Conservation (phyloP, 805 yeast genomes). For the Ogataea siamensis region DNA sequence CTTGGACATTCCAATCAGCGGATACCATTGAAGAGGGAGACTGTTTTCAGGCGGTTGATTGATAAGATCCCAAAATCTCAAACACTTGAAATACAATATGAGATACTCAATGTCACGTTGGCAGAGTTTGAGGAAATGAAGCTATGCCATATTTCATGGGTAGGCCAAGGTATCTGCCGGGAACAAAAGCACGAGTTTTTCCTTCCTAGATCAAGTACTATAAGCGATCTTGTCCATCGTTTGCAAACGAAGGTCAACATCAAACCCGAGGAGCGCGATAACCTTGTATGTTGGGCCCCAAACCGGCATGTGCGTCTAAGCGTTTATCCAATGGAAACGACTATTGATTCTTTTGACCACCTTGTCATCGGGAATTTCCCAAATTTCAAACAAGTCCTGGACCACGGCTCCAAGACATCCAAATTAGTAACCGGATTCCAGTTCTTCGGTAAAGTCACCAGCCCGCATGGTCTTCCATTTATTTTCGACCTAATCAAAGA, state of each 20-base stretch:
- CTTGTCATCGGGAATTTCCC: constrained; percentile 50
- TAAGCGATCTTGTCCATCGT: constrained; percentile 52
- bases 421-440: constrained; percentile 68
- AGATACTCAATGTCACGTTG: constrained; percentile 70
- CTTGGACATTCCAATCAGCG: constrained; percentile 57
- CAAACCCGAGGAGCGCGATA: constrained; percentile 43
- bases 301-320: constrained; percentile 29
- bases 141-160: constrained; percentile 64
- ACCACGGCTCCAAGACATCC: constrained; percentile 23
- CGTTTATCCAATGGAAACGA: constrained; percentile 33
- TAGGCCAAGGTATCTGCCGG: constrained; percentile 67
- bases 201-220: constrained; percentile 60
- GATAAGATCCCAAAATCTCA: constrained; percentile 46
- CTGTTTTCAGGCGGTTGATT: constrained; percentile 33
- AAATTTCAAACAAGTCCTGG: constrained; percentile 24
- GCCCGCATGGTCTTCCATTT: constrained; percentile 82
- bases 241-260: constrained; percentile 55
- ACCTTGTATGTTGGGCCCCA: constrained; percentile 59
- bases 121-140: constrained; percentile 76
- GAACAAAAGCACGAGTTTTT: constrained; percentile 67
- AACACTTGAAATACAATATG: constrained; percentile 58
- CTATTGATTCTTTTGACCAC: constrained; percentile 40
- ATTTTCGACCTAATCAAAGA: constrained; percentile 66
- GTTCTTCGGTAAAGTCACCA: constrained; percentile 65
- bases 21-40: constrained; percentile 44